A percentile compares a stretch with the other conserved stretches of the same genome.
These are phyloP conservation scores for Moricandia moricandioides DNA, from an alignment of 345 rosid species.

Conservation along the genomic window DNA sequence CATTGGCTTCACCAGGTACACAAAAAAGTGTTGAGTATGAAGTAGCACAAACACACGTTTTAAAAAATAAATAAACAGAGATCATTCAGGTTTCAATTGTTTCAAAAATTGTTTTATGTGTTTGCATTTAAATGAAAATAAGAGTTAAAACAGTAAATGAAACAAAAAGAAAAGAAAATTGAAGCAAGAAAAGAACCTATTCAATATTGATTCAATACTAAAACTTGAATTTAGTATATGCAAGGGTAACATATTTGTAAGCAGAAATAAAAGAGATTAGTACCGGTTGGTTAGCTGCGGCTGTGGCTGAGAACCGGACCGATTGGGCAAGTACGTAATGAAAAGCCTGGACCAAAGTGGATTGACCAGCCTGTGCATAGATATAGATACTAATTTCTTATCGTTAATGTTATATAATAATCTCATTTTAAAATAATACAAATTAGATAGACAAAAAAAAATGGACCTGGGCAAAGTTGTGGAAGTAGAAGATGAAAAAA, in stretches of 20 bases:
- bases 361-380: conserved; percentile 45
- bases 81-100: background rate
- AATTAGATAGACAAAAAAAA: background rate
- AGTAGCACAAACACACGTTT: background rate
- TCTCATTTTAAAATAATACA: background rate
- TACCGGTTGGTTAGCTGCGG: conserved; percentile 40
- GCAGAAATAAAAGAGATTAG: background rate
- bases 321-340: conserved; percentile 56
- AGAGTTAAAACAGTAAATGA: background rate
- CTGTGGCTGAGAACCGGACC: conserved; percentile 38
- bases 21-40: background rate
- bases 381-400: background rate
- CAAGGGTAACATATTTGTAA: background rate
- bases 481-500: conserved; percentile 60
- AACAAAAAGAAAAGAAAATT: background rate
- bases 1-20: background rate
- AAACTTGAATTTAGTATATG: background rate
- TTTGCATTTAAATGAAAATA: background rate
- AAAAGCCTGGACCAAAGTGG: conserved; percentile 55
- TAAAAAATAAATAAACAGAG: background rate
- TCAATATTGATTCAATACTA: background rate
- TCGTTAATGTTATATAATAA: background rate
- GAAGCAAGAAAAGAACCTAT: too few species aligned
- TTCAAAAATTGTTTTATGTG: background rate
- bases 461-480: conserved; percentile 42